Evolutionary conservation across 2,329 filamentous ascomycete genomes (phyloP), one percentile per base, ranked within the genome.

Genomic region (Alternaria brassicicola): DNA sequence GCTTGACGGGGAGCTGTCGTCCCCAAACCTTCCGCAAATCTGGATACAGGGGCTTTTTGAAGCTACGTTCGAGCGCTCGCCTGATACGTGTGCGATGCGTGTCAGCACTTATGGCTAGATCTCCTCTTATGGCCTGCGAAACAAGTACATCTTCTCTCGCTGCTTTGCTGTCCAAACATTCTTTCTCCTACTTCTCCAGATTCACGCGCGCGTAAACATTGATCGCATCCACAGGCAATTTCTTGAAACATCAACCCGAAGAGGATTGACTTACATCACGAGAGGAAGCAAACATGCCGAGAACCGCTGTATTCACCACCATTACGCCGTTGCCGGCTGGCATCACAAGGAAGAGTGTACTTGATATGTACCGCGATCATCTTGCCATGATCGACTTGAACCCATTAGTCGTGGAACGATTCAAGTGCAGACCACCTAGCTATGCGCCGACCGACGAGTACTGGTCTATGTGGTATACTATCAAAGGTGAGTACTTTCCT

Each of bases 321-420:
- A 87, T 93, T 67, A 95, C 91, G 26, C 89, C 92, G 17, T 83
- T 96, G 30, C 92, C 93, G 8, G 67, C 85, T 2, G 81, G 82
- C 66, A 85, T 95, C 64, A 82, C 86, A 46, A 86, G 91, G 53
- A 83, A 89, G 65, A 84, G 86, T n/a, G 91, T 91, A 39, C 75
- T 96, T 63, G 83, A 86, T 52, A 91, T 91, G 65, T 86, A 96
- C 30, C 91, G 92, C 76, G 84, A 89, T 76, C 92, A 96, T 78
- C 76, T 84, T 48, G 88, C 88, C 67, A 96, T 97, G 89, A 96
- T 96, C 70, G 89, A 94, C 72, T 82, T 96, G 56, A 96, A 96
- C 76, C 92, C 92, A 1, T 83, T 96, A 46, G 89, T 96, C 54
- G 86, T 89, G 62, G 87, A 90, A 60, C 85, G 91, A 56, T 84